These are phyloP conservation scores for Cladosporium sp. DNA, from an alignment of 2,329 filamentous ascomycete species.

Conservation along the genomic window DNA sequence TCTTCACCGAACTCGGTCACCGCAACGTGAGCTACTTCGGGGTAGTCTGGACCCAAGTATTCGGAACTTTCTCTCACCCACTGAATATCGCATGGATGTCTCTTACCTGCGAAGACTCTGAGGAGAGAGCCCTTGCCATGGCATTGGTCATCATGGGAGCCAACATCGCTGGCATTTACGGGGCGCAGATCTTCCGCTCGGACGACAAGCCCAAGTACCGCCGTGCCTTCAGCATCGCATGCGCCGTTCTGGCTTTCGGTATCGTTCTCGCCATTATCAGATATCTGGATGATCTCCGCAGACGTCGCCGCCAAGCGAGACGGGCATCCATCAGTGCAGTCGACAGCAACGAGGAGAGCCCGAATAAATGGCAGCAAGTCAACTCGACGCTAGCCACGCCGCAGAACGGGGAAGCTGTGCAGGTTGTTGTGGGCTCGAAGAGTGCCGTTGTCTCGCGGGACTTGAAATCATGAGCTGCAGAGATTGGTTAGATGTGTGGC, in stretches of 20 bases:
- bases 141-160: slow-evolving; percentile 60
- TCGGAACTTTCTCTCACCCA: slow-evolving; percentile 53
- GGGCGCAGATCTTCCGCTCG: slow-evolving; percentile 55
- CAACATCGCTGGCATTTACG: slow-evolving; percentile 59
- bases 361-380: slow-evolving; percentile 3
- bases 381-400: background rate
- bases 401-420: slow-evolving; percentile 1
- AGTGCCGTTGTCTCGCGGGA: background rate
- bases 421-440: background rate
- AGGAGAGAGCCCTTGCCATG: slow-evolving; percentile 58
- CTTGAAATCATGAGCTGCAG: background rate
- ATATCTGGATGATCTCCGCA: slow-evolving; percentile 41
- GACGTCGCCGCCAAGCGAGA: slow-evolving; percentile 10
- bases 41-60: slow-evolving; percentile 53
- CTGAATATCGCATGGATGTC: slow-evolving; percentile 60
- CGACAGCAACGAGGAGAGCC: background rate
- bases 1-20: slow-evolving; percentile 44
- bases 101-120: slow-evolving; percentile 52
- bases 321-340: background rate
- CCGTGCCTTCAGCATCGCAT: slow-evolving; percentile 47
- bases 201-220: slow-evolving; percentile 51
- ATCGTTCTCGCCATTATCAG: slow-evolving; percentile 39
- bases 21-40: slow-evolving; percentile 50
- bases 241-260: slow-evolving; percentile 43
- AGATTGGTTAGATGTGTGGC: no score